Evolutionary conservation across 2,329 filamentous ascomycete species (phyloP).

Genomic region (Didymella keratinophila): DNA sequence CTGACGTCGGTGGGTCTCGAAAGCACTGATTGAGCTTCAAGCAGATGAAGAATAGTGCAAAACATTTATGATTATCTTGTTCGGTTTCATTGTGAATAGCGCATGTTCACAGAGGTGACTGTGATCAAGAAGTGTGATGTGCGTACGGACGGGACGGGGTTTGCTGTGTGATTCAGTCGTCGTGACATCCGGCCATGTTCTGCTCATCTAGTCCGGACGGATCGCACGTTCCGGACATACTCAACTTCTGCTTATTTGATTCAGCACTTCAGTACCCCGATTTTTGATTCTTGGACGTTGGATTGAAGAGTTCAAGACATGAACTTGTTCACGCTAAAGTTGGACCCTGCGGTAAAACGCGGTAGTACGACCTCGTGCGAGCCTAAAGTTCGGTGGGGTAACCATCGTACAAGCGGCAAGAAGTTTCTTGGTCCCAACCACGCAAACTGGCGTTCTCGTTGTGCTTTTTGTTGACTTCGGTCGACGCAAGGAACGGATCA

Average conservation of each 20-base stretch:
- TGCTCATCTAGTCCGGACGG: neutral
- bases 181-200: neutral
- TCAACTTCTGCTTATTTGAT: no score
- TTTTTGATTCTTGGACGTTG: no score
- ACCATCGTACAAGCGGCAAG: slow-evolving; percentile 20
- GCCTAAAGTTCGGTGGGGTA: slow-evolving; percentile 17
- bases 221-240: neutral
- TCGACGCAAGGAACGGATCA: slow-evolving; percentile 7
- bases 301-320: slow-evolving; percentile 7
- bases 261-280: no score
- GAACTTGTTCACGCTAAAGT: slow-evolving; percentile 1
- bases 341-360: slow-evolving; percentile 8
- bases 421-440: slow-evolving; percentile 9
- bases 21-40: no score
- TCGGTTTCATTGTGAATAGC: neutral
- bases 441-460: slow-evolving; percentile 26
- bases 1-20: neutral
- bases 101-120: neutral
- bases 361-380: slow-evolving; percentile 23
- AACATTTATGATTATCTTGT: neutral
- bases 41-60: no score
- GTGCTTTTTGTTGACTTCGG: slow-evolving; percentile 9
- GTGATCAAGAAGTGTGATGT: neutral
- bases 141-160: neutral
- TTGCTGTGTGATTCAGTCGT: neutral